phyloP scores from a whole-genome alignment of 2,329 filamentous ascomycete genomes.

The Fusarium transvaalense region DNA sequence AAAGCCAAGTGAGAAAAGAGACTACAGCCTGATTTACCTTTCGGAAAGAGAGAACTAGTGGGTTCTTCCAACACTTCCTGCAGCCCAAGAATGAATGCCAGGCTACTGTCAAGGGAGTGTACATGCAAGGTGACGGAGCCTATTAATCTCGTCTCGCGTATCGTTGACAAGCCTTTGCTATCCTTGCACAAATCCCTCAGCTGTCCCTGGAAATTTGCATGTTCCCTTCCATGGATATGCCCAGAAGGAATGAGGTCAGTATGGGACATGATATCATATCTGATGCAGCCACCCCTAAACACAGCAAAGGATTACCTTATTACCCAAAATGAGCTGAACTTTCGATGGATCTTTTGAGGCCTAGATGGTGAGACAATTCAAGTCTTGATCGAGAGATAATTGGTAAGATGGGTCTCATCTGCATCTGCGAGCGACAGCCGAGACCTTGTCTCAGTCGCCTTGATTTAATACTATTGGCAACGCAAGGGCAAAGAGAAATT shows the following conservation, averaged over 20 bases:
- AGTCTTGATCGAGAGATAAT: too few relatives aligned
- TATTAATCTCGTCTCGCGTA: not conserved
- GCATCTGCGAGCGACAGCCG: not conserved
- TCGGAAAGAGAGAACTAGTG: not conserved
- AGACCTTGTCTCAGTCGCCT: not conserved
- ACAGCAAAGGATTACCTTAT: too few relatives aligned
- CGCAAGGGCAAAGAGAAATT: not conserved
- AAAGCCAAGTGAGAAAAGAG: not conserved
- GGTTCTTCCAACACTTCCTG: not conserved
- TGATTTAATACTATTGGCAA: not conserved
- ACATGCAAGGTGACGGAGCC: not conserved
- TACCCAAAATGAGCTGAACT: not conserved
- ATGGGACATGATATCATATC: not conserved
- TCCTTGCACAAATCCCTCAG: not conserved
- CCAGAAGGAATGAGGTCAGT: not conserved
- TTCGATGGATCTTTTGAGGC: too few relatives aligned
- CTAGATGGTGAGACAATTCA: not conserved
- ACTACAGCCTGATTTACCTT: not conserved
- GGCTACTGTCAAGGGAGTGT: not conserved
- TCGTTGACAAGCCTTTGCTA: not conserved
- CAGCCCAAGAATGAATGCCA: not conserved
- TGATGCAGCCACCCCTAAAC: not conserved
- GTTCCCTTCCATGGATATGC: not conserved
- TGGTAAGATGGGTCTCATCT: not conserved
- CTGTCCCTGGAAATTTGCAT: not conserved